Base-by-base conservation (phyloP, 768 basidiomycete genomes). In the Lyophyllum shimeji region DNA sequence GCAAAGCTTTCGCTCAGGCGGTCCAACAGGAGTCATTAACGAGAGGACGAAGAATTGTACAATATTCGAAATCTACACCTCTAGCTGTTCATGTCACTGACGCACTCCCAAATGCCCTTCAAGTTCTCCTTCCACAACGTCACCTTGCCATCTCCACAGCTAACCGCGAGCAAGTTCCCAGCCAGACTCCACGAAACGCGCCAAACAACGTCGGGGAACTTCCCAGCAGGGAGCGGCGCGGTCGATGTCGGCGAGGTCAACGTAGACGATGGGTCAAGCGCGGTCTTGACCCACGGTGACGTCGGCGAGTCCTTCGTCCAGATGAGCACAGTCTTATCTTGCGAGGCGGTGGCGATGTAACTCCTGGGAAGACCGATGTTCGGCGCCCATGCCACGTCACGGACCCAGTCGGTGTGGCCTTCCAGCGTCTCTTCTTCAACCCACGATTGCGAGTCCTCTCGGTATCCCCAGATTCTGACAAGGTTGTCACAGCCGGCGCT, bases 321-420 rank as follows among this genome's bases (percentile, higher is more conserved):
- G 60, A 96, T 89, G 39, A 93, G 75, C 1, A 95, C 94, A 0
- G 89, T 91, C 70, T 87, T 90, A 69, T 96, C 93, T 77, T 98
- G 95, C 0, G 93, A 95, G 0, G 94, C 94, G 1, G 95, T 95
- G 6, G 97, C 97, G 59, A 99, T 93, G 72, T 98, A 98, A 67
- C 87, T 90, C 59, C 94, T 82, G 0, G 96, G 93, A 15, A 98
- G 79, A 0, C 97, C 97, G 59, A 98, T 95, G 62, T 93, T 97
- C 0, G 97, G 96, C 1, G 95, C 95, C 95, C 95, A 98, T 0
- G 96, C 93, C n/a, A 98, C 95, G 68, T 98, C 96, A 46, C 96
- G 82, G 20, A 99, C 95, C 96, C 96, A 99, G 71, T 99, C 96
- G 0, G 89, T 83, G 71, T 99, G 96, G 0, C 93, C 95, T 48